phyloP scores from a whole-genome alignment of 225 moss, liverwort and hornwort genomes.

The Polytrichum commune region DNA sequence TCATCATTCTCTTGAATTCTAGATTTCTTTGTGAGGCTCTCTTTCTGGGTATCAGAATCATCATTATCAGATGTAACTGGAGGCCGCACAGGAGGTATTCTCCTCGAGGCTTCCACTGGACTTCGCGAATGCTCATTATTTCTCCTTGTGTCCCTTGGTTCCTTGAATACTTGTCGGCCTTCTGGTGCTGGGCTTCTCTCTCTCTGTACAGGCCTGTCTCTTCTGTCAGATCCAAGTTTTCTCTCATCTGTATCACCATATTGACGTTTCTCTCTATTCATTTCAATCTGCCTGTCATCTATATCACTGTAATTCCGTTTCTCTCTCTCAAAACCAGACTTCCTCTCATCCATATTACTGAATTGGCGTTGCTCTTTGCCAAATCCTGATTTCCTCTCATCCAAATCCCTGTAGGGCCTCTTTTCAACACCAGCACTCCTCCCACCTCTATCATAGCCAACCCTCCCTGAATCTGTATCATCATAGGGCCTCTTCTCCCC shows the following conservation, averaged over 20 bases:
- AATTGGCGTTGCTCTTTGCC: conserved; percentile 1
- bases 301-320: conserved; percentile 22
- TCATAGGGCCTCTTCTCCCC: conserved; percentile 49
- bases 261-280: conserved; percentile 26
- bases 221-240: conserved; percentile 36
- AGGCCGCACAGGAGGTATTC: conserved; percentile 40
- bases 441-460: conserved; percentile 8
- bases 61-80: conserved; percentile 55
- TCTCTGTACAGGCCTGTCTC: conserved; percentile 40
- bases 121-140: conserved; percentile 30
- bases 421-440: conserved; percentile 17
- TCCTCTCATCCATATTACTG: conserved; percentile 5
- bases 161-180: conserved; percentile 28
- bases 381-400: conserved; percentile 2
- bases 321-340: conserved; percentile 21
- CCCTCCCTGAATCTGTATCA: conserved; percentile 26
- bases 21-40: conserved; percentile 40
- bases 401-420: not conserved
- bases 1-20: conserved; percentile 51
- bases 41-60: conserved; percentile 30
- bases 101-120: conserved; percentile 39
- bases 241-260: conserved; percentile 30
- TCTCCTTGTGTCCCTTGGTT: conserved; percentile 32
- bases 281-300: conserved; percentile 19
- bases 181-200: conserved; percentile 45